phyloP scores from a whole-genome alignment of 129 eudicot genomes.

The Erigeron canadensis region DNA sequence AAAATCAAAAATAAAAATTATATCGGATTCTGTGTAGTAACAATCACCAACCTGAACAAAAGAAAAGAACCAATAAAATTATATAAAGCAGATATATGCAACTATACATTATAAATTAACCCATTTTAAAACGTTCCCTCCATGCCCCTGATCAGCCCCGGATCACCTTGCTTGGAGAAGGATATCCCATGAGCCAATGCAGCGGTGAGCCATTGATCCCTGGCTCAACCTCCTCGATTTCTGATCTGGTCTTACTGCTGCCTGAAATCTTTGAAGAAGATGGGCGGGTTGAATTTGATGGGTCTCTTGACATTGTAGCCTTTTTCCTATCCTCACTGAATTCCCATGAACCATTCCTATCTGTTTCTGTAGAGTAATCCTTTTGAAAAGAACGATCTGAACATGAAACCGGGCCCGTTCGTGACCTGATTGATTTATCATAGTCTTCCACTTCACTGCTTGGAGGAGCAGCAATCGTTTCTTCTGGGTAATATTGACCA shows the following conservation, averaged over 20 bases:
- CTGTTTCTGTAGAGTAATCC: slow-evolving; percentile 54
- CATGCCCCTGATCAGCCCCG: slow-evolving; percentile 27
- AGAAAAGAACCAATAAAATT: slow-evolving; percentile 26
- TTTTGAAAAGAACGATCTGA: slow-evolving; percentile 55
- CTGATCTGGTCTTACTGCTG: slow-evolving; percentile 36
- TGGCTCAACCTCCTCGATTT: slow-evolving; percentile 56
- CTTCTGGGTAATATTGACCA: slow-evolving; percentile 43
- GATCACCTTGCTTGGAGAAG: slow-evolving; percentile 64
- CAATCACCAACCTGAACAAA: slow-evolving; percentile 20
- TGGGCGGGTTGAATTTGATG: slow-evolving; percentile 32
- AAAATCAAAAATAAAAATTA: slow-evolving; percentile 1
- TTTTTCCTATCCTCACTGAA: slow-evolving; percentile 41
- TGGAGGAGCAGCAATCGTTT: slow-evolving; percentile 48
- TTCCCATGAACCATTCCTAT: slow-evolving; percentile 38
- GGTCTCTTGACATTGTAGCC: slow-evolving; percentile 26
- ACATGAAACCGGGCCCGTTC: slow-evolving; percentile 45
- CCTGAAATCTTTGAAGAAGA: slow-evolving; percentile 33
- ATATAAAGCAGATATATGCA: slow-evolving; percentile 24
- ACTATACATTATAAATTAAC: slow-evolving; percentile 24
- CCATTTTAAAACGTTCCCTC: slow-evolving; percentile 17
- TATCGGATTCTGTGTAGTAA: slow-evolving; percentile 14
- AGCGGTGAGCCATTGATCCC: slow-evolving; percentile 50
- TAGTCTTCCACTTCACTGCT: slow-evolving; percentile 67
- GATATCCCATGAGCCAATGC: slow-evolving; percentile 89
- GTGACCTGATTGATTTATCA: slow-evolving; percentile 11